phyloP scores from a whole-genome alignment of 306 rosid genomes.

The Casuarina equisetifolia region DNA sequence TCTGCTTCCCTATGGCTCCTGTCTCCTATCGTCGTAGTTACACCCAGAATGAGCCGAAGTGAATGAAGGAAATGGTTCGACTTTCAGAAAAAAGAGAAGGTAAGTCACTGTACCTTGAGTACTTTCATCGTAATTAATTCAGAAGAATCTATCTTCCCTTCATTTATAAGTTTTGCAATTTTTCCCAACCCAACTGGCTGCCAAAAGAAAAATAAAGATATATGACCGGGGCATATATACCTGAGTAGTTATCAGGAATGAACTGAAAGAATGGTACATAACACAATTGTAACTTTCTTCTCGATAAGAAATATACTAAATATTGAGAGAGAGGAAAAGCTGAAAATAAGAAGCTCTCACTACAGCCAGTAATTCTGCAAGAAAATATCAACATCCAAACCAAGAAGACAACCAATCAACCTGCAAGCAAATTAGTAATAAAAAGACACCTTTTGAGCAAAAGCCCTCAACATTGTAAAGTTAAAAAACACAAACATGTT shows the following conservation, averaged over 20 bases:
- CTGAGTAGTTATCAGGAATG: conserved; percentile 14
- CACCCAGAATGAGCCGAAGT: conserved; percentile 30
- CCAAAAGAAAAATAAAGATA: conserved; percentile 19
- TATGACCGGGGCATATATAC: neutral
- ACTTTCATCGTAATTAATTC: conserved; percentile 92
- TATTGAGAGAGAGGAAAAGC: neutral
- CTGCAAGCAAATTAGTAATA: neutral
- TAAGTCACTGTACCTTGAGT: conserved; percentile 63
- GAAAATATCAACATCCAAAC: neutral
- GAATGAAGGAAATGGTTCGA: conserved; percentile 27
- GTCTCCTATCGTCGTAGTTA: conserved; percentile 63
- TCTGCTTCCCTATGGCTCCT: conserved; percentile 86
- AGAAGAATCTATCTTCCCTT: conserved; percentile 88
- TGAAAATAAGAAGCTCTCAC: conserved; percentile 1
- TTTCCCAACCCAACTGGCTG: conserved; percentile 94
- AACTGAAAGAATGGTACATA: neutral
- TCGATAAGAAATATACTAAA: neutral
- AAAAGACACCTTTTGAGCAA: neutral
- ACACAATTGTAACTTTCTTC: neutral
- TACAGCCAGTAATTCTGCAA: conserved; percentile 13
- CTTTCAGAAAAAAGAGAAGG: conserved; percentile 16
- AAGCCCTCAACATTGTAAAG: neutral
- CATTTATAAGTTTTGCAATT: conserved; percentile 78
- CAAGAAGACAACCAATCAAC: neutral
- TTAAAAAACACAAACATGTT: neutral